Base-by-base conservation (phyloP, 306 rosid species). In the Malus asiatica region DNA sequence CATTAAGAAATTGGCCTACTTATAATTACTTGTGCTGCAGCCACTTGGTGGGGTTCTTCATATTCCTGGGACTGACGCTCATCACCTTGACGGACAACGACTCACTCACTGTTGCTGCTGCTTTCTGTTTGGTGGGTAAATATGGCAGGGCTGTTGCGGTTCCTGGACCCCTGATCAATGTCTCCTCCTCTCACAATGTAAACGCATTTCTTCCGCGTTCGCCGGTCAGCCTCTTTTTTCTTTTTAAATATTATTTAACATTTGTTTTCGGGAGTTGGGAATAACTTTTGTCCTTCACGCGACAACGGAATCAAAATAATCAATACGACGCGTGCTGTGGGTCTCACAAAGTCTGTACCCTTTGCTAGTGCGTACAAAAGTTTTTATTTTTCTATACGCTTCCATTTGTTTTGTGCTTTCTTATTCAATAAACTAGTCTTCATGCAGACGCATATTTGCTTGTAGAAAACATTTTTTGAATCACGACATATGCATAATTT, bases 31-130 rank as follows among this genome's bases (percentile, higher is more conserved):
- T 48, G 55, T 8, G 19, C 68, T 42, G 79, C 82, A 94, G 98
- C 77, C 98, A 90, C 76, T 80, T 95, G 45, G 81, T 81, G 46
- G 96, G 97, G 4, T 95, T 95, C 80, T 59, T 92, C 35, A 80
- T 95, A 66, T 90, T 95, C n/a, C 83, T 68, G 45, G 89, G 81
- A 70, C 46, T 92, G 33, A 74, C 83, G 75, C 80, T 79, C 82
- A 25, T 85, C 88, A 94, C 89, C 76, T 78, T 57, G 60, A 78
- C 66, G 81, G 86, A 66, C 75, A 48, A 48, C 55, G 2, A 51
- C 55, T 51, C 55, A 5, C 55, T 51, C 55, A 51, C 20, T 5
- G 55, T 51, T 51, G 55, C 55, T 48, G 55, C 20, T 51, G 19
- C 53, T 46, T 51, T 51, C 20, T 51, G 8, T 16, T 51, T 51